Evolutionary conservation across 1,284 basidiomycete genomes (phyloP).

Genomic region (Fistulinella cinereoalba): DNA sequence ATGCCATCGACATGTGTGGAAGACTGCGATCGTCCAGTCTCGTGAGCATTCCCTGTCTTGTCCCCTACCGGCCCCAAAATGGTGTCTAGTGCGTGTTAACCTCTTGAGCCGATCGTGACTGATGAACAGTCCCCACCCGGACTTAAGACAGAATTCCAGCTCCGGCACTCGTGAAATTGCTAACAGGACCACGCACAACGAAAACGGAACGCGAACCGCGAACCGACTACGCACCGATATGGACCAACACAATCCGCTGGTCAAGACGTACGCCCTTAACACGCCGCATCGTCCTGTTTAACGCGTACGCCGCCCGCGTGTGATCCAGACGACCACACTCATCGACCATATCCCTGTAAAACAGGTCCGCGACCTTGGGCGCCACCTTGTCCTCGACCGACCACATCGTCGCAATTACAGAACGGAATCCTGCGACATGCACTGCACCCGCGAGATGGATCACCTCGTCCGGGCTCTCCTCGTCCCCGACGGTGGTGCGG

Average conservation of each 20-base stretch:
- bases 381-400: slow-evolving; percentile 2
- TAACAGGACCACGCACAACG: too few species aligned
- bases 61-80: too few species aligned
- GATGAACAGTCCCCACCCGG: too few species aligned
- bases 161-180: too few species aligned
- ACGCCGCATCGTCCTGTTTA: slow-evolving; percentile 1
- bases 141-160: too few species aligned
- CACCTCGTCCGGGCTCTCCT: slow-evolving; percentile 26
- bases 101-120: too few species aligned
- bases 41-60: too few species aligned
- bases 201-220: too few species aligned
- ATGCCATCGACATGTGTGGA: too few species aligned
- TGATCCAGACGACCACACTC: slow-evolving; percentile 1
- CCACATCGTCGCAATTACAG: slow-evolving; percentile 10
- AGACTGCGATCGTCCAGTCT: too few species aligned
- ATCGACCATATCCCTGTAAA: slow-evolving; percentile 7
- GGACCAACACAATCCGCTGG: neutral
- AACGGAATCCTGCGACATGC: slow-evolving; percentile 6
- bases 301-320: slow-evolving; percentile 4
- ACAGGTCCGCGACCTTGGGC: slow-evolving; percentile 1
- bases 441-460: slow-evolving; percentile 13
- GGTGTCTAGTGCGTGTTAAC: too few species aligned
- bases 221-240: slow-evolving; percentile 1
- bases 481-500: slow-evolving; percentile 22
- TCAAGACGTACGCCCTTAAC: neutral